Conservation (phyloP, 352 stramenopile genomes). For the Hyaloperonospora arabidopsidis region DNA sequence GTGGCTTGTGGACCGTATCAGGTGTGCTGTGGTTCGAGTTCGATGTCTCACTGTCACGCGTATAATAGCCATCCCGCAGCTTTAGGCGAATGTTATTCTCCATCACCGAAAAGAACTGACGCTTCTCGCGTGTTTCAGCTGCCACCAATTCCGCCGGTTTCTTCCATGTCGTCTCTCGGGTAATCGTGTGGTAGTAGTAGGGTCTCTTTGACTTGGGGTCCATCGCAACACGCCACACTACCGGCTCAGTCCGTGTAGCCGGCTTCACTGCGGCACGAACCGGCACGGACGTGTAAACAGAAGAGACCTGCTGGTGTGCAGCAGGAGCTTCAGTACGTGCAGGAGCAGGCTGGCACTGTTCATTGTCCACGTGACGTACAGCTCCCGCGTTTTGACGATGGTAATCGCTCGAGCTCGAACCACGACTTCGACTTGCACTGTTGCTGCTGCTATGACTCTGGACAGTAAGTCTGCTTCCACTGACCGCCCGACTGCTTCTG, state of each 20-base stretch:
- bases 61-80: slow-evolving; percentile 54
- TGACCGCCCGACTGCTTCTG: slow-evolving; percentile 5
- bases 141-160: slow-evolving; percentile 82
- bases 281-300: slow-evolving; percentile 6
- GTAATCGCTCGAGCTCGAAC: neutral
- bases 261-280: neutral
- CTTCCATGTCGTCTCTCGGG: slow-evolving; percentile 95
- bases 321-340: too few species aligned
- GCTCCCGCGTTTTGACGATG: neutral
- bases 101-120: slow-evolving; percentile 93
- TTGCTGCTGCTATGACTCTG: slow-evolving; percentile 10
- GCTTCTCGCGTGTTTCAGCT: slow-evolving; percentile 72
- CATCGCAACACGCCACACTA: slow-evolving; percentile 71
- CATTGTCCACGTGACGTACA: neutral
- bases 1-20: slow-evolving; percentile 18
- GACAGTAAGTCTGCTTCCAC: neutral
- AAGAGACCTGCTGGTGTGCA: too few species aligned
- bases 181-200: slow-evolving; percentile 97
- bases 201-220: slow-evolving; percentile 82
- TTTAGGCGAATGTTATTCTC: slow-evolving; percentile 93
- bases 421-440: slow-evolving; percentile 11
- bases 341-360: too few species aligned
- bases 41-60: slow-evolving; percentile 31
- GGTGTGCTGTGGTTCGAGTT: slow-evolving; percentile 22
- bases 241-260: slow-evolving; percentile 7